These are phyloP conservation scores for Sporobolomyces pararoseus DNA, from an alignment of 768 basidiomycete species.

Conservation along the genomic window DNA sequence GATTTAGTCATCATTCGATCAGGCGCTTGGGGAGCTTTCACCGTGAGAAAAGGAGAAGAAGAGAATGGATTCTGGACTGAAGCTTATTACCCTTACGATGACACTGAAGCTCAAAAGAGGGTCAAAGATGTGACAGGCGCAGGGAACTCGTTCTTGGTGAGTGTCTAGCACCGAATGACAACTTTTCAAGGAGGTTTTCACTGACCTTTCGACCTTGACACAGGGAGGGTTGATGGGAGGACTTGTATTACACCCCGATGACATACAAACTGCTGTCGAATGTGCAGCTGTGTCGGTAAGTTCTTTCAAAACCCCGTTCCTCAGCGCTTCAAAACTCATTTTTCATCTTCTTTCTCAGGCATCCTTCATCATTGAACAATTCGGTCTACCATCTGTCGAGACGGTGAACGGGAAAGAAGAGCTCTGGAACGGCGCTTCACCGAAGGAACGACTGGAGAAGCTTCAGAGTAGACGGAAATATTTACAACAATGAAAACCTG, in stretches of 20 bases:
- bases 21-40: conserved; percentile 67
- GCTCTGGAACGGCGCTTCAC: conserved; percentile 70
- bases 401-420: conserved; percentile 42
- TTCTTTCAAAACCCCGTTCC: background rate
- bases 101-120: conserved; percentile 45
- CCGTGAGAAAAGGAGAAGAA: conserved; percentile 52
- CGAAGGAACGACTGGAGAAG: conserved; percentile 47
- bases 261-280: conserved; percentile 57
- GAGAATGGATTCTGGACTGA: conserved; percentile 61
- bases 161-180: too few relatives aligned
- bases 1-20: conserved; percentile 66
- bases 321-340: too few relatives aligned
- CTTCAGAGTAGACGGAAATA: conserved; percentile 7
- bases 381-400: conserved; percentile 60
- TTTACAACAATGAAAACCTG: background rate
- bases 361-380: conserved; percentile 76
- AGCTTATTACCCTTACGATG: conserved; percentile 63
- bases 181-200: too few relatives aligned
- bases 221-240: conserved; percentile 43
- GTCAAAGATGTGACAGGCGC: conserved; percentile 85
- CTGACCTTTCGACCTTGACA: too few relatives aligned
- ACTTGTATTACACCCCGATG: conserved; percentile 30
- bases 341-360: conserved; percentile 50
- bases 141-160: conserved; percentile 85
- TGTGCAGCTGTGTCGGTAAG: conserved; percentile 64